Evolutionary conservation across 2,329 filamentous ascomycete genomes (phyloP).

Genomic region (Penicillium sp.): DNA sequence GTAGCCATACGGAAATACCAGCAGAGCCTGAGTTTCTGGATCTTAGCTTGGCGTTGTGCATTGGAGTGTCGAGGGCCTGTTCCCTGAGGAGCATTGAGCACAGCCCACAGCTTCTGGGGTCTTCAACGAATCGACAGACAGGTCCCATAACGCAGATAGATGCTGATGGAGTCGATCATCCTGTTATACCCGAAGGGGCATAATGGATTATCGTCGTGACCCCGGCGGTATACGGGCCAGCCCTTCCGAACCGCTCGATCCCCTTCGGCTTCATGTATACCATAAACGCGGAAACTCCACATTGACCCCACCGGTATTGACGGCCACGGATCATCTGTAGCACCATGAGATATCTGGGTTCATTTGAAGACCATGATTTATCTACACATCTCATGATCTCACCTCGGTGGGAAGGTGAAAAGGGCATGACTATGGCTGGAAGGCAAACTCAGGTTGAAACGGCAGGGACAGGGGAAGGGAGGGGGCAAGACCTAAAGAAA

Average conservation of each 20-base stretch:
- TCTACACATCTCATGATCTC: not conserved
- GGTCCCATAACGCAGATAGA: conserved; percentile 1
- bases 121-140: conserved; percentile 2
- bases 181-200: conserved; percentile 4
- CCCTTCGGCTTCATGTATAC: conserved; percentile 18
- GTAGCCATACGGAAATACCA: conserved; percentile 14
- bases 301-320: conserved; percentile 11
- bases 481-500: not conserved
- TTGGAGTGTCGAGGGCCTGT: conserved; percentile 30
- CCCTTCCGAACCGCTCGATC: conserved; percentile 19
- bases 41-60: conserved; percentile 34
- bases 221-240: conserved; percentile 12
- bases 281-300: conserved; percentile 14
- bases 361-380: not conserved
- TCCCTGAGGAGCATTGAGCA: conserved; percentile 27
- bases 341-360: not conserved
- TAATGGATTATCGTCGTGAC: conserved; percentile 9
- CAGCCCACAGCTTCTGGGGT: conserved; percentile 24
- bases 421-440: not conserved
- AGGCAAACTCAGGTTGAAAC: conserved; percentile 1
- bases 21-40: conserved; percentile 35
- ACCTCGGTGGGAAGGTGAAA: not conserved
- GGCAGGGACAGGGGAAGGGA: not conserved
- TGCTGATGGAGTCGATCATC: conserved; percentile 4
- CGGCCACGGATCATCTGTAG: not conserved